These are phyloP conservation scores for Casaregolazyma lundiana DNA, from an alignment of 1,139 yeast species.

Conservation along the genomic window DNA sequence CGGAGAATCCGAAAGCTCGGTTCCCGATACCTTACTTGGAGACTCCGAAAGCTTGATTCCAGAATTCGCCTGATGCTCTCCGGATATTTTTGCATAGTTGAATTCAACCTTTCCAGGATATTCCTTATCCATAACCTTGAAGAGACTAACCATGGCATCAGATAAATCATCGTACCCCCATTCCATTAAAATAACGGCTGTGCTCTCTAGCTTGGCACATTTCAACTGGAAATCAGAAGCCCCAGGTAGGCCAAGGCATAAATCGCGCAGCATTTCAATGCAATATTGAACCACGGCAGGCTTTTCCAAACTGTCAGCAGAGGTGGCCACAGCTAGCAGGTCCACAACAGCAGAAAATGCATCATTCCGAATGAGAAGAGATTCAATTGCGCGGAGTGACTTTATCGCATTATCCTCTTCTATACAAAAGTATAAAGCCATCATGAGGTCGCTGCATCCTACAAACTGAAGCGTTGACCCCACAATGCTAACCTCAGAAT, in stretches of 20 bases:
- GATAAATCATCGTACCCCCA: slow-evolving; percentile 8
- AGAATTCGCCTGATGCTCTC: not conserved
- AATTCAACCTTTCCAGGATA: not conserved
- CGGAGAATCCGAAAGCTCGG: too few species aligned
- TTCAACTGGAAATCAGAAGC: not conserved
- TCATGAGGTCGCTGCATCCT: slow-evolving; percentile 16
- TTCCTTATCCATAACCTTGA: not conserved
- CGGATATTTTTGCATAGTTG: not conserved
- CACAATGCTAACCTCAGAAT: slow-evolving; percentile 18
- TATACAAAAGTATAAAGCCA: slow-evolving; percentile 17
- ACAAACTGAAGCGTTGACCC: slow-evolving; percentile 22
- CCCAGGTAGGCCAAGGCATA: not conserved
- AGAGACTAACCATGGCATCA: not conserved
- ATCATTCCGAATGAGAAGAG: not conserved
- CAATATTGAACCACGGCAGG: slow-evolving; percentile 1
- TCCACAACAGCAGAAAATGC: not conserved
- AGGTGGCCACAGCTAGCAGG: not conserved
- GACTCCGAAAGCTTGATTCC: not conserved
- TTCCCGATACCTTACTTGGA: too few species aligned
- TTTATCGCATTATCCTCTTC: slow-evolving; percentile 4
- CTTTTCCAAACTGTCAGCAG: slow-evolving; percentile 1
- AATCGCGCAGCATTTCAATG: not conserved
- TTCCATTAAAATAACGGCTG: slow-evolving; percentile 1
- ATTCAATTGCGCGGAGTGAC: not conserved
- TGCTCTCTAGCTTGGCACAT: not conserved